Percentiles rank a stretch among this genome's conserved stretches.
Evolutionary conservation across 2,329 filamentous ascomycete genomes (phyloP).

Genomic region (Paecilomyces niveus): DNA sequence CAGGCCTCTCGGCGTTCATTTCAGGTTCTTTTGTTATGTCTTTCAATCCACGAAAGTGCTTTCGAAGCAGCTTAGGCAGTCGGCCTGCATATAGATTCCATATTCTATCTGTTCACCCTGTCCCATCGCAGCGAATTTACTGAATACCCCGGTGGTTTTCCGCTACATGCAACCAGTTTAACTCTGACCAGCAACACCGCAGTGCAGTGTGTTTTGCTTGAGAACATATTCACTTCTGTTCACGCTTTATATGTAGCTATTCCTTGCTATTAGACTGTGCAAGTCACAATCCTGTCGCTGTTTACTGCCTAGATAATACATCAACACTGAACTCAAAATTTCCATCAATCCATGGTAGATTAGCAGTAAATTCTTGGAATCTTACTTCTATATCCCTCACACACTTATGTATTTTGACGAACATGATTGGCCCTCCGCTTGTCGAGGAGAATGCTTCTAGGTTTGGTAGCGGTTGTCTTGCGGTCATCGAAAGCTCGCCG

Average conservation of each 20-base stretch:
- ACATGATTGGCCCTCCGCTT: not conserved
- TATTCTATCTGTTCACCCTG: not conserved
- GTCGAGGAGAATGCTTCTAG: not conserved
- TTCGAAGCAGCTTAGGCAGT: not conserved
- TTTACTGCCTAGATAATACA: not conserved
- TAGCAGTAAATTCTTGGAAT: not conserved
- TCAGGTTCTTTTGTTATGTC: not conserved
- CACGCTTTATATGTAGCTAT: not conserved
- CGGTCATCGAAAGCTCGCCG: not conserved
- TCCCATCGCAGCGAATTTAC: conserved; percentile 1
- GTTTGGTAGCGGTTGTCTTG: not conserved
- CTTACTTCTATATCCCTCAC: not conserved
- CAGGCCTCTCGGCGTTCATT: not conserved
- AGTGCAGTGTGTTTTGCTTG: not conserved
- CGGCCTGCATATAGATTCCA: not conserved
- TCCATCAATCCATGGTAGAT: not conserved
- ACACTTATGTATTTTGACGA: not conserved
- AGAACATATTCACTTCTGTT: not conserved
- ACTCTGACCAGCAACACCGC: conserved; percentile 1
- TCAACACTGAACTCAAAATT: not conserved
- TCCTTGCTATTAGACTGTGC: not conserved
- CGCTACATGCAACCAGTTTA: conserved; percentile 1
- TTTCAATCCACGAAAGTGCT: not conserved
- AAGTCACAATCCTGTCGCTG: not conserved
- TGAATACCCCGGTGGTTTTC: conserved; percentile 6